Evolutionary conservation across 805 yeast species (phyloP).

Genomic region (Candida chilensis): DNA sequence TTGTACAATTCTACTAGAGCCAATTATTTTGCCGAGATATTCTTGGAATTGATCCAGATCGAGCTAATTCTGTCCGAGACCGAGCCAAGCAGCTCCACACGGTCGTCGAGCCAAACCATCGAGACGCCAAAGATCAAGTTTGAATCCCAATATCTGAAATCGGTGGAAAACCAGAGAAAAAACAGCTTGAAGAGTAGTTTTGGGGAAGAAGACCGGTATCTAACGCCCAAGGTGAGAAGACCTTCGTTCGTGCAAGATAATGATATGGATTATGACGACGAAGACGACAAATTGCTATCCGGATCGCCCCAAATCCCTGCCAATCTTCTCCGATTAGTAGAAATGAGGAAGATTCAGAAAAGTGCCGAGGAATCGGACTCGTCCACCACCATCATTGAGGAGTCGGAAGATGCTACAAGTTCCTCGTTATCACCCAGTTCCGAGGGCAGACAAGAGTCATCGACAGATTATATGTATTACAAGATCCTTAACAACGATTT

Average conservation of each 20-base stretch:
- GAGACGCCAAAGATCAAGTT: neutral
- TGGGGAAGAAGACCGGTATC: no score
- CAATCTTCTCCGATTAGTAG: conserved; percentile 46
- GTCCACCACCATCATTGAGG: no score
- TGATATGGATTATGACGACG: conserved; percentile 26
- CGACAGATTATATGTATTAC: conserved; percentile 28
- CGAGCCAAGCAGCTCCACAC: neutral
- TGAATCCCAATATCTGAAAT: no score
- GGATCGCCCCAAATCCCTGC: conserved; percentile 68
- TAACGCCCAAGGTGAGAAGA: neutral
- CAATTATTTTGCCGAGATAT: conserved; percentile 75
- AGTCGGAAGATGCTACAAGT: no score
- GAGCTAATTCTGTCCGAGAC: conserved; percentile 34
- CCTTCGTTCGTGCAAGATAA: conserved; percentile 5
- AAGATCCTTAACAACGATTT: conserved; percentile 24
- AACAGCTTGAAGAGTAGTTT: conserved; percentile 1
- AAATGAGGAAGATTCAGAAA: conserved; percentile 30
- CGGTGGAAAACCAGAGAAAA: neutral
- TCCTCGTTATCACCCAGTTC: conserved; percentile 3
- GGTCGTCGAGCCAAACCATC: neutral
- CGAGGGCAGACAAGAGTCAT: conserved; percentile 11
- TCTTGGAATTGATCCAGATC: conserved; percentile 62
- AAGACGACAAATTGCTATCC: conserved; percentile 36
- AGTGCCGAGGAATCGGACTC: neutral
- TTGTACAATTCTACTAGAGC: conserved; percentile 63